A percentile compares a stretch with the other conserved stretches of the same genome.
Conservation (phyloP, 31 red algal genomes). For the Bonnemaisonia californica region DNA sequence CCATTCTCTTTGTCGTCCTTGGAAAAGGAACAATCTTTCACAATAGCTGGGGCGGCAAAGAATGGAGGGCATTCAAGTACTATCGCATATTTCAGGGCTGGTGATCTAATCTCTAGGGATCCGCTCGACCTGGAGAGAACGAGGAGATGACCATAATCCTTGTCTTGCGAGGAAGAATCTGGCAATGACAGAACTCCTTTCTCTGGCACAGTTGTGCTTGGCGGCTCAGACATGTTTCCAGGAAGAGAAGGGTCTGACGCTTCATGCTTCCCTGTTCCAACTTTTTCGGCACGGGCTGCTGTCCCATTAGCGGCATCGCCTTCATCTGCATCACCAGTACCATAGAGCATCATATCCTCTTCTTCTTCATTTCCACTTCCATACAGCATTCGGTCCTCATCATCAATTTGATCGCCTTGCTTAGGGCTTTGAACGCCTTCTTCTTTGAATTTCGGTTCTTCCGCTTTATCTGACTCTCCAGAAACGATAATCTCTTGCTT, state of each 20-base stretch:
- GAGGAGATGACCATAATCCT: constrained; percentile 35
- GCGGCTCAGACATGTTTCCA: background rate
- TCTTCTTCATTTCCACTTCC: constrained; percentile 58
- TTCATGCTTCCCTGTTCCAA: background rate
- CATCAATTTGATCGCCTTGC: constrained; percentile 44
- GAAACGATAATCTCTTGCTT: background rate
- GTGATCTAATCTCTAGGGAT: constrained; percentile 34
- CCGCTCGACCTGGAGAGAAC: constrained; percentile 32
- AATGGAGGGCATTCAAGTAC: constrained; percentile 50
- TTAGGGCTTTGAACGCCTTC: background rate
- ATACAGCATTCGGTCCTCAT: constrained; percentile 75
- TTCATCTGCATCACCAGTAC: constrained; percentile 28
- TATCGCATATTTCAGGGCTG: constrained; percentile 25
- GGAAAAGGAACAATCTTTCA: constrained; percentile 17
- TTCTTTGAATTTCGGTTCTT: background rate
- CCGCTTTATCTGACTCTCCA: constrained; percentile 1
- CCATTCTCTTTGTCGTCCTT: constrained; percentile 6
- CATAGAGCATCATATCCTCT: constrained; percentile 62
- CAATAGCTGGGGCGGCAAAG: constrained; percentile 45
- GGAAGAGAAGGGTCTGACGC: background rate
- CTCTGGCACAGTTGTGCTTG: constrained; percentile 7
- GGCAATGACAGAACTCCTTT: constrained; percentile 53
- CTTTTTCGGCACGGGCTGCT: constrained; percentile 1
- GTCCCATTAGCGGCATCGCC: background rate
- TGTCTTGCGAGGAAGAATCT: background rate